phyloP scores from a whole-genome alignment of 495 filamentous ascomycete species.

The Podospora pseudopauciseta region DNA sequence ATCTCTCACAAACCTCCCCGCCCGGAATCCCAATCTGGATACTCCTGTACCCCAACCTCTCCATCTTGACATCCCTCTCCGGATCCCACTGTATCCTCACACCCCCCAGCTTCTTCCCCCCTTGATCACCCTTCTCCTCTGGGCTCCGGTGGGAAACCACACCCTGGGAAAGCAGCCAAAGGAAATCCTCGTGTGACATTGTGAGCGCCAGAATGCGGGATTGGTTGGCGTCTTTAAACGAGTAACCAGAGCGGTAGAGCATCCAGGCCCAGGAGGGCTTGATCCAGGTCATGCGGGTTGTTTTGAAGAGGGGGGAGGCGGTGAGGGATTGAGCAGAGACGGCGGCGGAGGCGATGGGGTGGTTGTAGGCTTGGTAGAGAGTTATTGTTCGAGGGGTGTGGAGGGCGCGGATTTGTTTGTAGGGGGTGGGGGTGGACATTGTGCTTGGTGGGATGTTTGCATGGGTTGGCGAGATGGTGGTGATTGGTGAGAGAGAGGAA shows the following conservation, averaged over 20 bases:
- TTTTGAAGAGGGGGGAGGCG: conserved; percentile 50
- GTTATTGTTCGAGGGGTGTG: conserved; percentile 49
- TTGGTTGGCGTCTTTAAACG: conserved; percentile 47
- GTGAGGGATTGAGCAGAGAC: conserved; percentile 49
- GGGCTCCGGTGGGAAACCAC: conserved; percentile 13
- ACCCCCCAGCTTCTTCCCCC: conserved; percentile 30
- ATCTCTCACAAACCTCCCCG: conserved; percentile 35
- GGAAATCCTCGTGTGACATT: conserved; percentile 46
- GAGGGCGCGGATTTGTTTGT: conserved; percentile 54
- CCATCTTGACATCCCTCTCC: conserved; percentile 46
- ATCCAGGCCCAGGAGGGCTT: conserved; percentile 65
- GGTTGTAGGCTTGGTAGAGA: conserved; percentile 61
- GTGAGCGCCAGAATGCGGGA: conserved; percentile 52
- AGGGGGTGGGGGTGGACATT: conserved; percentile 26
- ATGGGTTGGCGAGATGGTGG: background rate
- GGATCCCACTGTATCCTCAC: conserved; percentile 64
- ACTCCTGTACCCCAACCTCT: conserved; percentile 45
- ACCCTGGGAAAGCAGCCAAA: conserved; percentile 35
- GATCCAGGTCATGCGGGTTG: conserved; percentile 62
- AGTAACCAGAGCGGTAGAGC: conserved; percentile 58
- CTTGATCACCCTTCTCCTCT: background rate
- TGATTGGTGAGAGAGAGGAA: background rate
- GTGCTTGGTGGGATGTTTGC: background rate
- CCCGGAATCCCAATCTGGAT: conserved; percentile 60
- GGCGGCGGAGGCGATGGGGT: conserved; percentile 52